Conservation (phyloP, 176 grass and related monocot species). For the Ensete glaucum region DNA sequence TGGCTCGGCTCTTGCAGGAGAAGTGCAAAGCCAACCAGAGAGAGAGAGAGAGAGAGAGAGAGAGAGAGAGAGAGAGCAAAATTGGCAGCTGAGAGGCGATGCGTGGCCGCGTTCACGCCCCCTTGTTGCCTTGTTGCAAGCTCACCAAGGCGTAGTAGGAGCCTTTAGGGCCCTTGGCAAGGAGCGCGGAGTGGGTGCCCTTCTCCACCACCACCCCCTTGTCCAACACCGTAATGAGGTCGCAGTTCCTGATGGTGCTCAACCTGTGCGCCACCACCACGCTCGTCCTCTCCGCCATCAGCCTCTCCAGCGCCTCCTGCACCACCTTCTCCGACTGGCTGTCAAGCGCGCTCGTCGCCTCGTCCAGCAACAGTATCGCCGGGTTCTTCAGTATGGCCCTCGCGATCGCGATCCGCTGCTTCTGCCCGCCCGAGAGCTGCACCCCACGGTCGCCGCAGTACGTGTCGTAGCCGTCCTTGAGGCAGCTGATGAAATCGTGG, state of each 20-base stretch:
- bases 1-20: no score
- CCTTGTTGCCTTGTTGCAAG: slow-evolving; percentile 53
- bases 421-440: slow-evolving; percentile 92
- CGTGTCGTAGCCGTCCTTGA: slow-evolving; percentile 88
- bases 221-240: slow-evolving; percentile 72
- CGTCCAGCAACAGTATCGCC: slow-evolving; percentile 66
- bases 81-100: background rate
- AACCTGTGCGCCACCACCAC: slow-evolving; percentile 82
- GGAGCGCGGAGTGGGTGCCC: slow-evolving; percentile 81
- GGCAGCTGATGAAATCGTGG: slow-evolving; percentile 87
- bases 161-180: slow-evolving; percentile 62
- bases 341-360: slow-evolving; percentile 88
- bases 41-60: no score
- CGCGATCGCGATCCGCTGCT: slow-evolving; percentile 86
- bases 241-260: slow-evolving; percentile 74
- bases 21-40: no score
- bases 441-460: slow-evolving; percentile 76
- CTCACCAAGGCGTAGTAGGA: slow-evolving; percentile 67
- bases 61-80: background rate
- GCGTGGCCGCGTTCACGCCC: background rate
- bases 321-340: slow-evolving; percentile 90
- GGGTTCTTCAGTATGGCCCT: slow-evolving; percentile 90
- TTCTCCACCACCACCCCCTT: slow-evolving; percentile 79
- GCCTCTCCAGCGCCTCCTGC: slow-evolving; percentile 71
- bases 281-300: slow-evolving; percentile 85